phyloP scores from a whole-genome alignment of 2,329 filamentous ascomycete genomes.

The Colletotrichum sidae region DNA sequence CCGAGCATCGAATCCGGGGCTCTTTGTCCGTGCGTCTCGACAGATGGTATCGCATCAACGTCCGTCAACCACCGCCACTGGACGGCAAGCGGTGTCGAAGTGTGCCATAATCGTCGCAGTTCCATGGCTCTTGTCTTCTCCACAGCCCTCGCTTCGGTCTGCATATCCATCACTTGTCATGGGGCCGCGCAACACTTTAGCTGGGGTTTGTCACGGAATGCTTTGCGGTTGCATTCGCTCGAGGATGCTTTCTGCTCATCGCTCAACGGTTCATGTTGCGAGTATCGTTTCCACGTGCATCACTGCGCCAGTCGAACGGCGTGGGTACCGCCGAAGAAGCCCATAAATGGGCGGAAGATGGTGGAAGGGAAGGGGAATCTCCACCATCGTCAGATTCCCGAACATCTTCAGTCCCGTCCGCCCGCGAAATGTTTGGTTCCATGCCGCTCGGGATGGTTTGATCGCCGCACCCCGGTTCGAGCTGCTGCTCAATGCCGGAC shows the following conservation, averaged over 20 bases:
- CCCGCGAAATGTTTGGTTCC: slow-evolving; percentile 18
- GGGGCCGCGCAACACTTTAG: slow-evolving; percentile 7
- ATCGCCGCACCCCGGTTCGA: slow-evolving; percentile 24
- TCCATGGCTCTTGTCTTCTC: slow-evolving; percentile 18
- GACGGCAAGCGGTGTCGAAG: neutral
- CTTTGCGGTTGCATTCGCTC: slow-evolving; percentile 26
- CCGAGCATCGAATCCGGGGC: slow-evolving; percentile 7
- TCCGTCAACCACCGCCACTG: neutral
- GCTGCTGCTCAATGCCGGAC: slow-evolving; percentile 22
- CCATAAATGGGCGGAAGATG: neutral
- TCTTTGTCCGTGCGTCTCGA: slow-evolving; percentile 27
- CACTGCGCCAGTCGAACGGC: slow-evolving; percentile 10
- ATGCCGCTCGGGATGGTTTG: slow-evolving; percentile 34
- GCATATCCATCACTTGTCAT: neutral
- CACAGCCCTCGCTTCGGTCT: neutral
- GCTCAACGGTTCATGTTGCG: slow-evolving; percentile 14
- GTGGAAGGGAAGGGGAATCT: neutral
- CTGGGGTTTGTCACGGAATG: slow-evolving; percentile 9
- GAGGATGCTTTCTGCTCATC: slow-evolving; percentile 12
- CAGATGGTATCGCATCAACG: neutral
- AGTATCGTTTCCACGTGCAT: slow-evolving; percentile 18
- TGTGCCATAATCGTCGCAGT: slow-evolving; percentile 9
- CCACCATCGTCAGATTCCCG: slow-evolving; percentile 25
- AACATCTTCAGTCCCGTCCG: slow-evolving; percentile 14
- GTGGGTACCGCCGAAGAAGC: slow-evolving; percentile 1